phyloP scores from a whole-genome alignment of 208 protist species.

The Novymonas esmeraldas region DNA sequence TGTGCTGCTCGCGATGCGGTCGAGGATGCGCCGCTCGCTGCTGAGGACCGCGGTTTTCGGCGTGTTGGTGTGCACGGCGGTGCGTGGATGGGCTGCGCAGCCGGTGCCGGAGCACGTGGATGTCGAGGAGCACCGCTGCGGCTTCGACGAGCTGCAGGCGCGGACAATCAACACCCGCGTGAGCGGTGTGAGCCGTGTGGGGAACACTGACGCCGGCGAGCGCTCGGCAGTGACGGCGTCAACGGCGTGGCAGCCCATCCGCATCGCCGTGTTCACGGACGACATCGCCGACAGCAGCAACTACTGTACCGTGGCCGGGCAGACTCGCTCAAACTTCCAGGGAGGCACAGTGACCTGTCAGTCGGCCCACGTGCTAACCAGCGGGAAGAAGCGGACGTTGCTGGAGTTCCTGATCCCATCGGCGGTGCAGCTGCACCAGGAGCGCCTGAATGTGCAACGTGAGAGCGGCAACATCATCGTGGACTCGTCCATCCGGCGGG shows the following conservation, averaged over 20 bases:
- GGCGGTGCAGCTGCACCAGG: slow-evolving; percentile 51
- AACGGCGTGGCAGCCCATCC: slow-evolving; percentile 37
- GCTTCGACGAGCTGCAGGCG: slow-evolving; percentile 3
- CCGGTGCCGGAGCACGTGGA: background rate
- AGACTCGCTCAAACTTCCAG: slow-evolving; percentile 20
- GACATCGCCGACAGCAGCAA: slow-evolving; percentile 38
- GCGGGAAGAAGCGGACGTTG: slow-evolving; percentile 30
- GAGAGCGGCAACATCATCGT: slow-evolving; percentile 19
- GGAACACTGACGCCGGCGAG: background rate
- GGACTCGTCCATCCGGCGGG: background rate
- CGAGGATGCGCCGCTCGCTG: background rate
- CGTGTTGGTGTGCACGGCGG: background rate
- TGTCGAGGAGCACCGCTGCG: background rate
- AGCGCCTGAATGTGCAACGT: slow-evolving; percentile 48
- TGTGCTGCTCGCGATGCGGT: background rate
- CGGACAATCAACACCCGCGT: background rate
- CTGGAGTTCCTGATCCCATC: slow-evolving; percentile 32
- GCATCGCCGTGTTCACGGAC: slow-evolving; percentile 48
- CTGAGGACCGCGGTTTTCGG: background rate
- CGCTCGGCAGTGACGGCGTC: background rate
- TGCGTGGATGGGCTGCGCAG: background rate
- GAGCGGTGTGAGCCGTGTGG: background rate
- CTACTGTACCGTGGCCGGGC: slow-evolving; percentile 39
- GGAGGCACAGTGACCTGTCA: slow-evolving; percentile 24
- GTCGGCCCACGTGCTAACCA: slow-evolving; percentile 36